A percentile compares a stretch with the other conserved stretches of the same genome.
phyloP scores from a whole-genome alignment of 2,329 filamentous ascomycete genomes.

The Cladosporium sp. region DNA sequence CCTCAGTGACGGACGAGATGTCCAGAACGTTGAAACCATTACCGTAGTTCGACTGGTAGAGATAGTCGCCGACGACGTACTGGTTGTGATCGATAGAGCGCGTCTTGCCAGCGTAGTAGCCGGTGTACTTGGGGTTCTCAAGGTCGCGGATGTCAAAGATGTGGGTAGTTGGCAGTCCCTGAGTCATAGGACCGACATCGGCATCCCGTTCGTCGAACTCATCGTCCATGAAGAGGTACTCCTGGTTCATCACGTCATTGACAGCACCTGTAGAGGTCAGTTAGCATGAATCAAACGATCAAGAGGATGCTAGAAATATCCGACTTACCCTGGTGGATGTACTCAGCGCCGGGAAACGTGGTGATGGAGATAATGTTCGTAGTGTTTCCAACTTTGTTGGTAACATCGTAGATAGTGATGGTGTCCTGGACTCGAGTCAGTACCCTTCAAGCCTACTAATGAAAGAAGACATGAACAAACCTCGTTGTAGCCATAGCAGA shows the following conservation, averaged over 20 bases:
- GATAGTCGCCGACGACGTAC: slow-evolving; percentile 35
- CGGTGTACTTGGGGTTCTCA: slow-evolving; percentile 39
- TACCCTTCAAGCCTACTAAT: background rate
- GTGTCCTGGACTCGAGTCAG: slow-evolving; percentile 30
- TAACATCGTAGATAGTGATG: slow-evolving; percentile 44
- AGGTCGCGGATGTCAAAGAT: slow-evolving; percentile 45
- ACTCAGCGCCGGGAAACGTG: slow-evolving; percentile 45
- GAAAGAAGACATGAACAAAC: background rate
- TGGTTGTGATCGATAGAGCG: slow-evolving; percentile 40
- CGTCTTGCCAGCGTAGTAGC: slow-evolving; percentile 34
- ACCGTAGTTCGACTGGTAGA: slow-evolving; percentile 37
- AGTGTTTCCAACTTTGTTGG: slow-evolving; percentile 35
- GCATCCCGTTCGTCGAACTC: slow-evolving; percentile 49
- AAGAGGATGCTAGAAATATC: slow-evolving; percentile 33
- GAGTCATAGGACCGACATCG: slow-evolving; percentile 26
- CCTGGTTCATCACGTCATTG: slow-evolving; percentile 38
- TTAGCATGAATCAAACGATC: no score
- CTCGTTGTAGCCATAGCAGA: slow-evolving; percentile 52
- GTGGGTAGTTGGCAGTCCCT: slow-evolving; percentile 40
- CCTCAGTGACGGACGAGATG: slow-evolving; percentile 34
- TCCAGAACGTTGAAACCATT: slow-evolving; percentile 34
- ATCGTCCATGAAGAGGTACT: slow-evolving; percentile 50
- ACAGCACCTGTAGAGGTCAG: background rate
- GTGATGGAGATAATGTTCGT: slow-evolving; percentile 45
- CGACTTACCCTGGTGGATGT: slow-evolving; percentile 52